Evolutionary conservation across 169 alveolate genomes (phyloP).

Genomic region (Fabrea salina): DNA sequence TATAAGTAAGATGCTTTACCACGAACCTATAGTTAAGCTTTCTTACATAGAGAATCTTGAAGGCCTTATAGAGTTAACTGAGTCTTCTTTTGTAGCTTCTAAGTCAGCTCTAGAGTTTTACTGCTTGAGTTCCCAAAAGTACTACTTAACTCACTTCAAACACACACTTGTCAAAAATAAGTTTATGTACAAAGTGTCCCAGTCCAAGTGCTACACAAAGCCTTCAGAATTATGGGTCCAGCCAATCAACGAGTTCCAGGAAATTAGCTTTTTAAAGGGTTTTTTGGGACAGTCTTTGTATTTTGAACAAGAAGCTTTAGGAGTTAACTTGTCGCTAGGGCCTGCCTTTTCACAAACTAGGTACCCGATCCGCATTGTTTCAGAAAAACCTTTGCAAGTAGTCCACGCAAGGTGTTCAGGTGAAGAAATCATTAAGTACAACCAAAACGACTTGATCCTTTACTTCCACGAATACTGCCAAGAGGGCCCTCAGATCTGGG

Average conservation of each 20-base stretch:
- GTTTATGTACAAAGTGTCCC: too few species aligned
- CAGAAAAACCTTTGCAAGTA: neutral
- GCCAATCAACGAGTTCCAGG: neutral
- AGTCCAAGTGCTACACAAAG: neutral
- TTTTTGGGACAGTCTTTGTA: too few species aligned
- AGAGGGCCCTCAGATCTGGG: constrained; percentile 20
- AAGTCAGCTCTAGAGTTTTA: neutral
- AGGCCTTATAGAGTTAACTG: too few species aligned
- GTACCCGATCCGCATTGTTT: neutral
- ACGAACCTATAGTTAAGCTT: too few species aligned
- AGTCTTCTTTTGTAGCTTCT: too few species aligned
- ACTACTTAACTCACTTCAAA: neutral
- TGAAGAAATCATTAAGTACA: constrained; percentile 12
- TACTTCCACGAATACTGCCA: constrained; percentile 17
- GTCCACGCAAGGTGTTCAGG: neutral
- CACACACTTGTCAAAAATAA: too few species aligned
- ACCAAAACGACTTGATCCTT: neutral
- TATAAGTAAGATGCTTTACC: neutral
- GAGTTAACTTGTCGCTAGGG: neutral
- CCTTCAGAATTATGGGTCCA: neutral
- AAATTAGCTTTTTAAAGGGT: too few species aligned
- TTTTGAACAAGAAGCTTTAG: neutral
- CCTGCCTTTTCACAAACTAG: neutral
- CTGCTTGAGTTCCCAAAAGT: neutral
- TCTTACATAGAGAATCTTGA: neutral